Base-by-base conservation (phyloP, 2,329 filamentous ascomycete genomes). In the Chaetoscypha palmicola region DNA sequence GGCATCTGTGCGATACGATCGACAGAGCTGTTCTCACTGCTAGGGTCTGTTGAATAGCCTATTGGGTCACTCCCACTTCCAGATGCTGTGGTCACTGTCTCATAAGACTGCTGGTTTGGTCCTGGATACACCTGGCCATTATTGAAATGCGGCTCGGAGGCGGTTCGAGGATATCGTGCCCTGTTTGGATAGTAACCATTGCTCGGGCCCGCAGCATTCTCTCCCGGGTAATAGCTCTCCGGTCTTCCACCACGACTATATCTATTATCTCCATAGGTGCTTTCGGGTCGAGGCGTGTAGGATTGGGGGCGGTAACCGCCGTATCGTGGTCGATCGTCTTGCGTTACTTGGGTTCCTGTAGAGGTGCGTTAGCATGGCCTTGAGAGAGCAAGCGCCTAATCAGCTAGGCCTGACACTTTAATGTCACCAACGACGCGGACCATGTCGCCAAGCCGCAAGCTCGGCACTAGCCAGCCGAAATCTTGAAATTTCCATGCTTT, bases 11-110 rank as follows among this genome's bases (percentile, higher is more conserved):
- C 68, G 19, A 81, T 70, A 49, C 87, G 81, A 61, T 95, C 87
- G 55, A 94, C 78, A 1, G 88, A 94, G 67, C 87, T 94, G 67
- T 94, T 94, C 61, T 95, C 86, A 60, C 89, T 95, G 67, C 86
- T 68, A 32, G 86, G 90, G 61, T 95, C 89, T 47, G 88, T 94
- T 52, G 83, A 82, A 64, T 92, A 90, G 44, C 81, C 82, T 60
- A 77, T 81, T 10, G 81, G 81, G 46, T 95, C 89, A 54, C 78
- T 84, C 38, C 53, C 85, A 58, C 81, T 86, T 17, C 80, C 82
- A 9, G 81, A 79, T 47, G 82, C 83, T 10, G 86, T 88, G 28
- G 84, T 84, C 34, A 94, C 83, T 1, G 88, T 95, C 63, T 95
- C 89, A 64, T 91, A 86, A 1, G 87, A 92, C 31, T 55, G 55